These are phyloP conservation scores for Puya raimondii DNA, from an alignment of 176 grass and related monocot species.

Conservation along the genomic window DNA sequence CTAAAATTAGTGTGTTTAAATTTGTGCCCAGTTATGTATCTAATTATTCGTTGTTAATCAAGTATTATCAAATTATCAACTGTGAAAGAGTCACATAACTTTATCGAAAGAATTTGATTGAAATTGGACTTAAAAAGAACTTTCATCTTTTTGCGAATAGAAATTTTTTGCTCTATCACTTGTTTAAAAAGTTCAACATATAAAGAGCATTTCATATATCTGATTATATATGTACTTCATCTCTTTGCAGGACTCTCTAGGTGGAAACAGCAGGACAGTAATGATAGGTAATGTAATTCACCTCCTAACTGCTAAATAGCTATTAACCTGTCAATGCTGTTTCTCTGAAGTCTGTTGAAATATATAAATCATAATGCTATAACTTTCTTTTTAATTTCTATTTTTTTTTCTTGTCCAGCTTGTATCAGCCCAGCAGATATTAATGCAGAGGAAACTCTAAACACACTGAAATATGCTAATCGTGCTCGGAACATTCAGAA, in stretches of 20 bases:
- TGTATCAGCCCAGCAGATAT: conserved; percentile 99
- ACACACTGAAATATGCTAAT: conserved; percentile 99
- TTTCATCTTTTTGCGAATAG: background rate
- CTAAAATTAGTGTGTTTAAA: too few relatives aligned
- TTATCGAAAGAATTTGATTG: background rate
- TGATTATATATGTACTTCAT: conserved; percentile 18
- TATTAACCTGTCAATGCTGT: conserved; percentile 1
- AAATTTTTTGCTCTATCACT: background rate
- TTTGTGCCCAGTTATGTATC: too few relatives aligned
- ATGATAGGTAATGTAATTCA: conserved; percentile 76
- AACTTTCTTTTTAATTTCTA: background rate
- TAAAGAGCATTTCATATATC: background rate
- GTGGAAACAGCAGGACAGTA: conserved; percentile 98
- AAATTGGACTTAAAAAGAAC: conserved; percentile 11
- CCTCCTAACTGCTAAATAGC: background rate
- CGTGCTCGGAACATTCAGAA: conserved; percentile 97
- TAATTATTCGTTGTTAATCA: background rate
- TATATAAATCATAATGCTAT: background rate
- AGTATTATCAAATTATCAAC: background rate
- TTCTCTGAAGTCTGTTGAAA: background rate
- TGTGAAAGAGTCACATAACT: background rate
- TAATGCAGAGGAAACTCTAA: conserved; percentile 97
- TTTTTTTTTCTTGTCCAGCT: conserved; percentile 41
- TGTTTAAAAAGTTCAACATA: background rate
- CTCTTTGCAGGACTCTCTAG: conserved; percentile 71